phyloP scores from a whole-genome alignment of 2,329 filamentous ascomycete species.

The Corinectria fuckeliana region DNA sequence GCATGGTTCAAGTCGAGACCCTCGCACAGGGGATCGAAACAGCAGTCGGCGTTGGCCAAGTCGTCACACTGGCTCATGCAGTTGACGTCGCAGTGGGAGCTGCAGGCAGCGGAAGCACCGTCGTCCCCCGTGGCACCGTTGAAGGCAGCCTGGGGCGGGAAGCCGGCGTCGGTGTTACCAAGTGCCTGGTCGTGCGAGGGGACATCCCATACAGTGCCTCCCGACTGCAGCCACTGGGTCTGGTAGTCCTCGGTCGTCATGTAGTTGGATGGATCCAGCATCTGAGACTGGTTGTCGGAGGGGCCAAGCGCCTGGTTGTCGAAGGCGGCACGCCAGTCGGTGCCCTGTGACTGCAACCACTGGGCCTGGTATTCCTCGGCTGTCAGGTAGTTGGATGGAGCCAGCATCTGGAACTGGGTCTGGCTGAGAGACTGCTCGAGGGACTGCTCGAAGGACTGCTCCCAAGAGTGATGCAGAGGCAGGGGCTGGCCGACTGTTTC shows the following conservation, averaged over 20 bases:
- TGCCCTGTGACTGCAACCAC: background rate
- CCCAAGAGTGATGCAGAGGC: no score
- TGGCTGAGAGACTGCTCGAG: background rate
- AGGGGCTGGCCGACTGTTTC: no score
- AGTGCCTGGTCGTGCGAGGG: background rate
- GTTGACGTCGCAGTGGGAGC: slow-evolving; percentile 42
- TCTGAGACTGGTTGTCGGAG: background rate
- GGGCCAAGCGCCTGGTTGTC: no score
- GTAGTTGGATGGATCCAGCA: background rate
- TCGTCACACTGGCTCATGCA: slow-evolving; percentile 44
- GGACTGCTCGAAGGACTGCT: background rate
- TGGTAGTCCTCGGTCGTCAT: slow-evolving; percentile 11
- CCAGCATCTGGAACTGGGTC: background rate
- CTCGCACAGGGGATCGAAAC: slow-evolving; percentile 45
- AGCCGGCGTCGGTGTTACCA: background rate
- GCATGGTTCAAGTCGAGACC: slow-evolving; percentile 29
- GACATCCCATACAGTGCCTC: background rate
- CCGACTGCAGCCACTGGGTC: slow-evolving; percentile 10
- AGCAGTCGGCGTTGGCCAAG: slow-evolving; percentile 40
- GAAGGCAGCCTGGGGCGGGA: background rate
- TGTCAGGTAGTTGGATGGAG: background rate
- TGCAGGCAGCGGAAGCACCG: slow-evolving; percentile 43
- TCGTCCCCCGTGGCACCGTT: slow-evolving; percentile 33
- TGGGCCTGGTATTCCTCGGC: background rate
- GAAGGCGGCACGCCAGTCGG: background rate